Evolutionary conservation across 768 basidiomycete genomes (phyloP).

Genomic region (Antrodiella citrinella): DNA sequence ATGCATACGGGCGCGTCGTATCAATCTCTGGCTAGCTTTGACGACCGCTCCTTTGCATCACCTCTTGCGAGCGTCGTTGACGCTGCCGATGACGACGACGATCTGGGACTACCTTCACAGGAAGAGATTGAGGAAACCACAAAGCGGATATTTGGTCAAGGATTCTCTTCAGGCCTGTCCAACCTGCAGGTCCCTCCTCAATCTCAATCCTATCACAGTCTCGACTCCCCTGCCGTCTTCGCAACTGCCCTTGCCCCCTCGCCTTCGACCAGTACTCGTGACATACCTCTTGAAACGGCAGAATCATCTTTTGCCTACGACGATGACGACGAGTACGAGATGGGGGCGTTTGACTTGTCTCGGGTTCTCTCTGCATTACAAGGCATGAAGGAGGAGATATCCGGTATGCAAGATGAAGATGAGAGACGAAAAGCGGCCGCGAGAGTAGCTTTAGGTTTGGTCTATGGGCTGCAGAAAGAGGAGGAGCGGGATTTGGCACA

Average conservation of each 20-base stretch:
- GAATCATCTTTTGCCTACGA: constrained; percentile 10
- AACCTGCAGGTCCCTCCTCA: not conserved
- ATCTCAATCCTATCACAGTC: not conserved
- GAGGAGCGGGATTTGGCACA: constrained; percentile 2
- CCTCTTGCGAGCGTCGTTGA: not conserved
- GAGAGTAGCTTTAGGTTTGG: constrained; percentile 61
- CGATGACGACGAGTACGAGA: constrained; percentile 17
- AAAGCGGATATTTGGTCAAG: constrained; percentile 22
- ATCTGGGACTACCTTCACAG: constrained; percentile 20
- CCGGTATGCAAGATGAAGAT: constrained; percentile 51
- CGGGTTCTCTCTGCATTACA: constrained; percentile 53
- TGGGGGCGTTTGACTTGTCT: constrained; percentile 48
- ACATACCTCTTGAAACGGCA: not conserved
- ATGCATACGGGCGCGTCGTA: constrained; percentile 30
- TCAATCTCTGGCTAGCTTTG: constrained; percentile 48
- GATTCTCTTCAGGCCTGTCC: constrained; percentile 4
- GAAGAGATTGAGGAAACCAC: constrained; percentile 25
- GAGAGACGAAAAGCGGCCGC: constrained; percentile 66
- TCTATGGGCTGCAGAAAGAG: constrained; percentile 49
- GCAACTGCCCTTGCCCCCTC: not conserved
- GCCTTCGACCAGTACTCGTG: not conserved
- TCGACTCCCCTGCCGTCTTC: not conserved
- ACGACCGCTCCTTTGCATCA: constrained; percentile 30
- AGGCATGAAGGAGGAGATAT: constrained; percentile 68
- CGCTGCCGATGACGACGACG: constrained; percentile 7